Evolutionary conservation across 257 asterid species (phyloP).

Genomic region (Coffea eugenioides): DNA sequence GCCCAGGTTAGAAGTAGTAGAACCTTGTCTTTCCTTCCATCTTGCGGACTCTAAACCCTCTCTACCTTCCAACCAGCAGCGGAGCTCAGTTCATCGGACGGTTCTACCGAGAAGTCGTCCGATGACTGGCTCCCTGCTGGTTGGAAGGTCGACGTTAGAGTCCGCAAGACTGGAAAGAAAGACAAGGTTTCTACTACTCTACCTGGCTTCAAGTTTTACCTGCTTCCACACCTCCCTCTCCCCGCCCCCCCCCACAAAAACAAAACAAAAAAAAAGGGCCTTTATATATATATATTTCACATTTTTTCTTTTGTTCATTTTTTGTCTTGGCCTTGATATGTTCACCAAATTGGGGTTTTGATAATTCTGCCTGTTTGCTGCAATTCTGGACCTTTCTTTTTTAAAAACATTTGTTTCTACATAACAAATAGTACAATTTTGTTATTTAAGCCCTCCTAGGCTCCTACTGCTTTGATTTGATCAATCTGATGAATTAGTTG

Average conservation of each 20-base stretch:
- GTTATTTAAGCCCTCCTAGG: not conserved
- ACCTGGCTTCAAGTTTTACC: too few relatives aligned
- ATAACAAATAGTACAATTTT: not conserved
- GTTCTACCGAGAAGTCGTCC: constrained; percentile 25
- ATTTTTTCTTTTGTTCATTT: not conserved
- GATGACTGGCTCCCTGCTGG: constrained; percentile 69
- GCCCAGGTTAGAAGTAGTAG: too few relatives aligned
- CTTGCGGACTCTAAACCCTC: too few relatives aligned
- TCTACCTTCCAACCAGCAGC: too few relatives aligned
- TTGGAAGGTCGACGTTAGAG: constrained; percentile 54
- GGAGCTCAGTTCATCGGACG: too few relatives aligned
- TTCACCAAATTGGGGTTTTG: not conserved
- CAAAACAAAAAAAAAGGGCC: too few relatives aligned
- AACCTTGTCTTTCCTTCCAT: too few relatives aligned
- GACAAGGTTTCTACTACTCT: constrained; percentile 38
- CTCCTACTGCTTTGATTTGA: not conserved
- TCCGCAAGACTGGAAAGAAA: constrained; percentile 45
- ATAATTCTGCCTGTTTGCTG: not conserved
- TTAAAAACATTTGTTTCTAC: not conserved
- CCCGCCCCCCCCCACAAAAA: too few relatives aligned
- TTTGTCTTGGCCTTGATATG: not conserved
- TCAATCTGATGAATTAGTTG: not conserved
- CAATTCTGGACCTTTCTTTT: not conserved
- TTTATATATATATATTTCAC: not conserved
- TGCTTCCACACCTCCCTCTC: too few relatives aligned